phyloP scores from a whole-genome alignment of 164 flowering plant species.

The Chloranthus sessilifolius region DNA sequence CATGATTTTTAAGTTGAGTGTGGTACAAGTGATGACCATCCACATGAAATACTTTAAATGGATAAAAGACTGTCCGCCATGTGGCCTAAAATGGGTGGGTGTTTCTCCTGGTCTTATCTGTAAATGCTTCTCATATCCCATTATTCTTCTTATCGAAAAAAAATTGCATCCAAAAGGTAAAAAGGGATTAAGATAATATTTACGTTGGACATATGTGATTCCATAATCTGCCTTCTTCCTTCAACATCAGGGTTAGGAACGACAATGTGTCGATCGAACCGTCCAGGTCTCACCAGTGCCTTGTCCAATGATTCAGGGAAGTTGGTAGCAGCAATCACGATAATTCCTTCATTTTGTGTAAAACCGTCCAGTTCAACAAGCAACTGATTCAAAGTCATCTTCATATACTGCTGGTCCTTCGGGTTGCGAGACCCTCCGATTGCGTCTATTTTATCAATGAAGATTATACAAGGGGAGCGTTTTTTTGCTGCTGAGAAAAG shows the following conservation, averaged over 20 bases:
- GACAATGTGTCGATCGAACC: conserved; percentile 89
- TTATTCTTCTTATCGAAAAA: too few species aligned
- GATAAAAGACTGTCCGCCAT: too few species aligned
- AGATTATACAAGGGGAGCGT: conserved; percentile 85
- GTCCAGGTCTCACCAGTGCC: conserved; percentile 95
- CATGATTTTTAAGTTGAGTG: too few species aligned
- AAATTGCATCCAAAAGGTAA: not conserved
- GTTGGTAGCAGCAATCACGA: conserved; percentile 97
- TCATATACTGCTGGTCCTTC: conserved; percentile 94
- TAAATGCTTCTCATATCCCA: too few species aligned
- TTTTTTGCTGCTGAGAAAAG: conserved; percentile 91
- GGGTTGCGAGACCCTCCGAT: conserved; percentile 96
- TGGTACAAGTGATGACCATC: too few species aligned
- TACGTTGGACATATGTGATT: conserved; percentile 93
- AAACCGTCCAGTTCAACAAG: conserved; percentile 98
- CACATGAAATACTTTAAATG: too few species aligned
- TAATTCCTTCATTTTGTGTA: conserved; percentile 94
- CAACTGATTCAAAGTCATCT: conserved; percentile 95
- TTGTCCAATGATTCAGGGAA: conserved; percentile 94
- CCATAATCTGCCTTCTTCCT: conserved; percentile 94
- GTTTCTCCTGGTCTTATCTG: too few species aligned
- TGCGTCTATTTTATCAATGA: conserved; percentile 93
- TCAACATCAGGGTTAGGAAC: conserved; percentile 98
- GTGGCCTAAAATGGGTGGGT: too few species aligned
- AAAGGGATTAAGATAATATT: not conserved